These are phyloP conservation scores for Glycine latifolia DNA, from an alignment of 306 rosid species.

Conservation along the genomic window DNA sequence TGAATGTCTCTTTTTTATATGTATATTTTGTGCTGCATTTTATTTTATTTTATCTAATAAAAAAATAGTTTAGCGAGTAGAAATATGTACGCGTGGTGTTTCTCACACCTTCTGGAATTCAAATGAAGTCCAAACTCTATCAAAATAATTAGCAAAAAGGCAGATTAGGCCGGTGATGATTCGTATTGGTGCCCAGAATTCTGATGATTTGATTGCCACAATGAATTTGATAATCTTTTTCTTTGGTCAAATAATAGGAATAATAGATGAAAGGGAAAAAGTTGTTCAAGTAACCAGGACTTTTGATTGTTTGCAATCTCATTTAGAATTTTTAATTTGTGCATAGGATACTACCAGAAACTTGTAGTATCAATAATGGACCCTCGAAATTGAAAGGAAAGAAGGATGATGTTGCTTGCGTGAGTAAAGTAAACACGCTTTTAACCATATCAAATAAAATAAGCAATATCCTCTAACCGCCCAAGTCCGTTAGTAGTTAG, in stretches of 20 bases:
- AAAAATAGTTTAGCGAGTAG: too few relatives aligned
- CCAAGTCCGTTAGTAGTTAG: not conserved
- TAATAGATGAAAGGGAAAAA: not conserved
- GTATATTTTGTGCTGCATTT: not conserved
- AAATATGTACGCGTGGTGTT: not conserved
- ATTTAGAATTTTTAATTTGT: not conserved
- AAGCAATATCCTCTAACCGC: conserved; percentile 26
- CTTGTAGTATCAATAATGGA: not conserved
- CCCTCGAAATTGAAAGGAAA: not conserved
- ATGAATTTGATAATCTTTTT: not conserved
- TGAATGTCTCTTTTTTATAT: not conserved
- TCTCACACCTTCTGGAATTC: not conserved
- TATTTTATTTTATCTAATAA: not conserved
- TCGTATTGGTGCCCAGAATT: not conserved
- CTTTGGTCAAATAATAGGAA: not conserved
- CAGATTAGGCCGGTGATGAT: not conserved
- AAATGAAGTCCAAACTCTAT: not conserved
- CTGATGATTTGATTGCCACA: not conserved
- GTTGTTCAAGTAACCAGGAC: not conserved
- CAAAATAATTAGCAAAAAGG: not conserved
- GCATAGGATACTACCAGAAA: too few relatives aligned
- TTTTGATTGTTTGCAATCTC: not conserved
- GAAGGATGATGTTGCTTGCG: not conserved
- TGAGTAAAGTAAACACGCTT: conserved; percentile 1
- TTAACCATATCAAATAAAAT: not conserved